Evolutionary conservation across 352 stramenopile genomes (phyloP), one percentile per base, ranked within the genome.

Genomic region (Phytopythium oedochilum): DNA sequence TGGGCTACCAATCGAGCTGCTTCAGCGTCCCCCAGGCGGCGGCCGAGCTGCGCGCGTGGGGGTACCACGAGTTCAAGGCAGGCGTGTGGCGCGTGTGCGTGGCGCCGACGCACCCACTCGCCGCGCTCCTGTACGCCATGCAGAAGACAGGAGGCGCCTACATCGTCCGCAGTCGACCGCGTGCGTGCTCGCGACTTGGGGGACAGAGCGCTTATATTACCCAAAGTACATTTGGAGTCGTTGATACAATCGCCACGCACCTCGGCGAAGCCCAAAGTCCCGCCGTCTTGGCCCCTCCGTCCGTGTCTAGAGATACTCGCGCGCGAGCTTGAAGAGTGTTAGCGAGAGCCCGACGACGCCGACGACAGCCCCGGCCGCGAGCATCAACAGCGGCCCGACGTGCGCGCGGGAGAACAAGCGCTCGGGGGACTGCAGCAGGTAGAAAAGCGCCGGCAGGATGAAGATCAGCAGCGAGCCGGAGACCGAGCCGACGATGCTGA

Each of bases 401-500:
- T 91, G 70, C 28, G 64, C 40, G 11, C 63, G 54, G 28, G 72
- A 78, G 0, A 86, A 12, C 5, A 88, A 50, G 2, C 74, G 66
- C 2, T 70, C 62, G 8, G 47, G 61, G 20, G 70, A 72, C 57
- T 85, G 81, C 56, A 92, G 55, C 62, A 89, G 66, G 69, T 68
- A 92, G 60, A 89, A 92, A 46, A 92, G 64, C 35, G 81, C 77
- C 40, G 81, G 78, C 76, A 92, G 83, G 55, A 92, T 80, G 62
- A 89, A 89, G 56, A 92, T 92, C 48, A 92, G 57, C 29, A 92
- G 56, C 55, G 81, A 92, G n/a, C 81, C 78, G 2, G 77, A 85
- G 34, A 85, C 79, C 6, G 76, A 88, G 31, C 81, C 81, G 23
- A 92, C 81, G 57, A 91, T 91, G 51, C 76, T 88, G 32, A 91